These are phyloP conservation scores for Solanum sitiens DNA, from an alignment of 257 asterid genomes.

Conservation along the genomic window DNA sequence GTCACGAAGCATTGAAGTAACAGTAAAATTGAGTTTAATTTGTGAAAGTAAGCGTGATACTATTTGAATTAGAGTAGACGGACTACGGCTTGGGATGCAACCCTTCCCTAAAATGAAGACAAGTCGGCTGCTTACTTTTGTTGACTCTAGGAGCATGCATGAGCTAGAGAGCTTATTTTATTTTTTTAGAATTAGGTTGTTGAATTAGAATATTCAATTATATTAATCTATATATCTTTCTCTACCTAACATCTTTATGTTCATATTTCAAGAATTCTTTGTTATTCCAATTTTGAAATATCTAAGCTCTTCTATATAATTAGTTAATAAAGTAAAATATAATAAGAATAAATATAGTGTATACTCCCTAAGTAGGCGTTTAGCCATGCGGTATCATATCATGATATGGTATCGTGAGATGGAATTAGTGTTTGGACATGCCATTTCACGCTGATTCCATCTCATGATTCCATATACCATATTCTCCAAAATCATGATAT, in stretches of 20 bases:
- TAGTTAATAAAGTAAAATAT: no score
- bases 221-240: neutral
- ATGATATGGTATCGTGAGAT: no score
- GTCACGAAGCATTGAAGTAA: rapidly evolving
- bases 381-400: no score
- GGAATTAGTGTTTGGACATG: no score
- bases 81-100: neutral
- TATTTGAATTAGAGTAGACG: no score
- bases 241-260: neutral
- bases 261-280: neutral
- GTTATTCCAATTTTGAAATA: neutral
- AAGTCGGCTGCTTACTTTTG: neutral
- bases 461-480: no score
- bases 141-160: neutral
- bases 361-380: no score
- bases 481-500: no score
- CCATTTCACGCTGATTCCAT: no score
- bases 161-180: neutral
- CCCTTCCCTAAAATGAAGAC: neutral
- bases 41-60: rapidly evolving
- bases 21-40: neutral
- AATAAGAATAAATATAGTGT: no score
- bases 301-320: neutral
- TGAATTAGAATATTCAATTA: neutral
- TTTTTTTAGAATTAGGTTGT: neutral